phyloP scores from a whole-genome alignment of 768 basidiomycete species.

The Boletus sp. region DNA sequence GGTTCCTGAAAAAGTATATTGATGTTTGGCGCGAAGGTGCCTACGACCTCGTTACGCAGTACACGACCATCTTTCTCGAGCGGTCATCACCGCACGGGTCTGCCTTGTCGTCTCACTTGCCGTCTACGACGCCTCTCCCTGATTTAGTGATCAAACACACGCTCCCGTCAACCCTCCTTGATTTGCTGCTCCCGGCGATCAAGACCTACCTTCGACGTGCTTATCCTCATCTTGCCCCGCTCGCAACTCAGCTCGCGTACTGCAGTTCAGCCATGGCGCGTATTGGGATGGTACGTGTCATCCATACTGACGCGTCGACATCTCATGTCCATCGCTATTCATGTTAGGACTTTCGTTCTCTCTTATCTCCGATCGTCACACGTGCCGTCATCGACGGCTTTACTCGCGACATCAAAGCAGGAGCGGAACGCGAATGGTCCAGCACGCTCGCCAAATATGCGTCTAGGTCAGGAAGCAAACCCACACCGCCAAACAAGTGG shows the following conservation, averaged over 20 bases:
- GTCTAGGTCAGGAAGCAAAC: conserved; percentile 9
- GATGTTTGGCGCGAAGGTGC: conserved; percentile 91
- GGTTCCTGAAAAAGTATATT: conserved; percentile 82
- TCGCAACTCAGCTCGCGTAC: conserved; percentile 91
- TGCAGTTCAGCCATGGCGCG: conserved; percentile 89
- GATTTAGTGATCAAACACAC: conserved; percentile 29
- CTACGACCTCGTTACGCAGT: conserved; percentile 90
- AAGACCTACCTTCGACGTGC: conserved; percentile 55
- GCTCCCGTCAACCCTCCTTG: conserved; percentile 30
- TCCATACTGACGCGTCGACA: not conserved
- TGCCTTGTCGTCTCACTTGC: conserved; percentile 17
- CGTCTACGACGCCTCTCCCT: conserved; percentile 19
- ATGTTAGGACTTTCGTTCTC: conserved; percentile 58
- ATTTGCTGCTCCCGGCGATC: conserved; percentile 66
- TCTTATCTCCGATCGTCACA: conserved; percentile 64
- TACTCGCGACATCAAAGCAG: conserved; percentile 37
- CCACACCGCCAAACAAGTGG: conserved; percentile 47
- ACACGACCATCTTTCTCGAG: conserved; percentile 84
- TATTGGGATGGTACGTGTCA: conserved; percentile 63
- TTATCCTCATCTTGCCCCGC: conserved; percentile 69
- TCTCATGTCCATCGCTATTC: not conserved
- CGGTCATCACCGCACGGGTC: conserved; percentile 39
- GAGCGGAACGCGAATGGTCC: conserved; percentile 36
- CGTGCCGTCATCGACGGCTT: conserved; percentile 60
- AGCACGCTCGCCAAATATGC: conserved; percentile 23